Percentiles rank a stretch among this genome's conserved stretches.
Conservation (phyloP, 2,329 filamentous ascomycete species). For the Beauveria australis region DNA sequence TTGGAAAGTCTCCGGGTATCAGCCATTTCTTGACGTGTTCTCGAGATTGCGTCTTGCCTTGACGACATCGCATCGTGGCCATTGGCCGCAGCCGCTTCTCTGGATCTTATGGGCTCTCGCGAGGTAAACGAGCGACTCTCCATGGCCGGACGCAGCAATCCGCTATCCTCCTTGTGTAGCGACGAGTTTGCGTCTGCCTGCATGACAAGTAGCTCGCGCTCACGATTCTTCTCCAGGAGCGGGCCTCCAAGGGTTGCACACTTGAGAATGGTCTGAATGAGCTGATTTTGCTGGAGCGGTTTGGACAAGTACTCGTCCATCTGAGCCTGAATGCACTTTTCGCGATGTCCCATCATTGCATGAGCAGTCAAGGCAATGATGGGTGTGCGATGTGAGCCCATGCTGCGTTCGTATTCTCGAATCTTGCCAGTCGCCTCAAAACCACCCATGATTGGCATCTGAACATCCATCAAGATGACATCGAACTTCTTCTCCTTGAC, state of each 20-base stretch:
- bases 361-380: constrained; percentile 97
- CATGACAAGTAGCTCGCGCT: constrained; percentile 48
- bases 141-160: constrained; percentile 31
- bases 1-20: constrained; percentile 10
- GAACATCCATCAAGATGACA: constrained; percentile 97
- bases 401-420: constrained; percentile 81
- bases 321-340: constrained; percentile 96
- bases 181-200: constrained; percentile 40
- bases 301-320: constrained; percentile 99
- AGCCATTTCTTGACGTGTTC: constrained; percentile 27
- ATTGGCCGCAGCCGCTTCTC: constrained; percentile 44
- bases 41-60: constrained; percentile 37
- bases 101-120: constrained; percentile 47
- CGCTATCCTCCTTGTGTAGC: constrained; percentile 30
- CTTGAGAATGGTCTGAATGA: constrained; percentile 96
- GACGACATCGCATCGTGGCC: constrained; percentile 42
- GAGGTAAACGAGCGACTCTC: constrained; percentile 63
- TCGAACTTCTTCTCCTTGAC: constrained; percentile 90
- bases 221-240: constrained; percentile 67
- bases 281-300: constrained; percentile 89
- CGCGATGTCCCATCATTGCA: constrained; percentile 95
- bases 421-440: constrained; percentile 98
- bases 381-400: constrained; percentile 74
- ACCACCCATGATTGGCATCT: constrained; percentile 99
- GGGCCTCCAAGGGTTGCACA: constrained; percentile 86